Evolutionary conservation across 495 filamentous ascomycete species (phyloP).

Genomic region (Symbiotaphrina buchneri): DNA sequence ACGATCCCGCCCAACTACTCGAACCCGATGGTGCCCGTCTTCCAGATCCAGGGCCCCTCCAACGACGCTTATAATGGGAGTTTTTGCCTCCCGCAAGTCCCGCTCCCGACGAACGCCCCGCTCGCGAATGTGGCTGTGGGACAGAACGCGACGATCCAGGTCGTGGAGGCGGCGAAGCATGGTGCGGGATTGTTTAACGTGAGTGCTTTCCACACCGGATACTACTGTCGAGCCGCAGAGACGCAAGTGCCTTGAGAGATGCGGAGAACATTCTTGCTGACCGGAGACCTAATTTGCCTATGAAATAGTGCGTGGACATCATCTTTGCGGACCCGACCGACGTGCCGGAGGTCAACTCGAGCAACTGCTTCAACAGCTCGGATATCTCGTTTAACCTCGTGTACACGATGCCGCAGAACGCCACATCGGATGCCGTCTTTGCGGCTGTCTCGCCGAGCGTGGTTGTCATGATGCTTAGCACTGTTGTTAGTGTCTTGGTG

Average conservation of each 20-base stretch:
- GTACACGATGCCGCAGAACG: constrained; percentile 28
- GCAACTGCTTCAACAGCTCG: constrained; percentile 70
- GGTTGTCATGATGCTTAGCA: too few species aligned
- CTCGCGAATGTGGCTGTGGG: constrained; percentile 38
- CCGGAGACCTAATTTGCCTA: not conserved
- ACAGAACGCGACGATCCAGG: constrained; percentile 84
- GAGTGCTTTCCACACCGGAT: constrained; percentile 14
- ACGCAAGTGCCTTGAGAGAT: too few species aligned
- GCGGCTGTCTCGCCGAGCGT: constrained; percentile 1
- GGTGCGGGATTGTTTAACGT: constrained; percentile 85
- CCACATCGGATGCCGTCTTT: constrained; percentile 5
- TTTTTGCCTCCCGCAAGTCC: constrained; percentile 77
- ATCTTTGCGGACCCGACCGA: constrained; percentile 59
- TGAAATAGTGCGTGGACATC: constrained; percentile 70
- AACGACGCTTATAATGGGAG: constrained; percentile 68
- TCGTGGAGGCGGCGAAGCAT: constrained; percentile 75
- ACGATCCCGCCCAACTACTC: constrained; percentile 75
- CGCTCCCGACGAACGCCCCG: constrained; percentile 45
- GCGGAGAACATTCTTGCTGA: too few species aligned
- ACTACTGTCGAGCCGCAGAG: too few species aligned
- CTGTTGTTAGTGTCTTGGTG: too few species aligned
- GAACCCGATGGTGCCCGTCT: constrained; percentile 56
- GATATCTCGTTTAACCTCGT: constrained; percentile 53
- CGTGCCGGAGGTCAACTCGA: constrained; percentile 43
- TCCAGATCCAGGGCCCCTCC: constrained; percentile 66